phyloP scores from a whole-genome alignment of 306 rosid genomes.

The Rubus parviflorus region DNA sequence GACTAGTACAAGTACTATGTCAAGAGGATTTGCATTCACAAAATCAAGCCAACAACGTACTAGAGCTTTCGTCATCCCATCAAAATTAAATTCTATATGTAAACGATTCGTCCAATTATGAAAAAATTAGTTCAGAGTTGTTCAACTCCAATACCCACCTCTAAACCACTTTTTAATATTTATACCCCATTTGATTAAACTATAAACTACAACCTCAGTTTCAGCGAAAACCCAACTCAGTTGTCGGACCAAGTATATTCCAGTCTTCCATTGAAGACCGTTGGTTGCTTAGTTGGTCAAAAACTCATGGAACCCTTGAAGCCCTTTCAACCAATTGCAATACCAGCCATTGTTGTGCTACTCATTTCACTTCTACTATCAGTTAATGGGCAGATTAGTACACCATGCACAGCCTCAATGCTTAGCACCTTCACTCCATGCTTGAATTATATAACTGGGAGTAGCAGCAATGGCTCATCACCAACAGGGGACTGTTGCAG shows the following conservation, averaged over 20 bases:
- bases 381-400: slow-evolving; percentile 42
- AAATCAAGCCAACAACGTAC: neutral
- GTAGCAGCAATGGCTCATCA: slow-evolving; percentile 49
- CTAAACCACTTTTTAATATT: slow-evolving; percentile 24
- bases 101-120: slow-evolving; percentile 13
- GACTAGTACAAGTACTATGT: neutral
- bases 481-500: slow-evolving; percentile 57
- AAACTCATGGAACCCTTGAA: slow-evolving; percentile 42
- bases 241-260: neutral
- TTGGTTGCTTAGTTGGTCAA: neutral
- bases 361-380: slow-evolving; percentile 19
- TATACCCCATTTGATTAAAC: neutral
- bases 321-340: slow-evolving; percentile 21
- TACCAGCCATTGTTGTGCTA: slow-evolving; percentile 26
- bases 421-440: slow-evolving; percentile 75
- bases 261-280: neutral
- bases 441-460: slow-evolving; percentile 68
- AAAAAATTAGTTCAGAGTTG: slow-evolving; percentile 40
- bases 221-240: slow-evolving; percentile 13
- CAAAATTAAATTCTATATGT: neutral
- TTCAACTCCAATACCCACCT: slow-evolving; percentile 52
- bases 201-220: slow-evolving; percentile 29
- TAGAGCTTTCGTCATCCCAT: slow-evolving; percentile 14
- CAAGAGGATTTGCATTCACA: neutral
- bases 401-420: slow-evolving; percentile 66